Percentiles rank a stretch among this genome's conserved stretches.
phyloP scores from a whole-genome alignment of 2,329 filamentous ascomycete genomes.

The Orbilia brochopaga region DNA sequence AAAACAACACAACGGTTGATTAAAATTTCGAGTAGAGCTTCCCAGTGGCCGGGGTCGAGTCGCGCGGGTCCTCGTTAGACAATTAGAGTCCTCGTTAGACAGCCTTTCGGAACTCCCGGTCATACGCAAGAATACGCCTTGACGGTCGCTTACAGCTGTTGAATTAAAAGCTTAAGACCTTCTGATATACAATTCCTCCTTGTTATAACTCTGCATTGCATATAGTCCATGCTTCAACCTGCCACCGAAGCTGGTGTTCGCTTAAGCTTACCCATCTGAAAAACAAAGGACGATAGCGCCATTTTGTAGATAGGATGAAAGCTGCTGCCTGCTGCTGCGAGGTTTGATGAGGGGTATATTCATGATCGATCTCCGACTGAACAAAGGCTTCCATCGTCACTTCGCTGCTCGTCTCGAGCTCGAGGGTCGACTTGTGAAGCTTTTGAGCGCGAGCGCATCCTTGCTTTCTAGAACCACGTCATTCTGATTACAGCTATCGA shows the following conservation, averaged over 20 bases:
- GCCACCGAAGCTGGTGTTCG: neutral
- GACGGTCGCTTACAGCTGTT: neutral
- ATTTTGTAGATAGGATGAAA: neutral
- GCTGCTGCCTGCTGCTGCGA: slow-evolving; percentile 1
- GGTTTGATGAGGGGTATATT: neutral
- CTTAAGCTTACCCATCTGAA: neutral
- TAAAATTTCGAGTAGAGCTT: neutral
- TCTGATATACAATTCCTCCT: too few species aligned
- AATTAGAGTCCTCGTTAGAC: neutral
- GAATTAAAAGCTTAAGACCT: too few species aligned
- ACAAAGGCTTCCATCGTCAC: neutral
- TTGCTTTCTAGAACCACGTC: too few species aligned
- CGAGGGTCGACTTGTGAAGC: too few species aligned
- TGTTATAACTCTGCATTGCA: neutral
- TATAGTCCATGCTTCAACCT: neutral
- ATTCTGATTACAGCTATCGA: too few species aligned
- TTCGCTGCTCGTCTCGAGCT: neutral
- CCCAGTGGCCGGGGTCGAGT: neutral
- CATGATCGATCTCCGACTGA: neutral
- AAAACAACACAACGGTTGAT: slow-evolving; percentile 4
- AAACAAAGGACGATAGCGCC: neutral
- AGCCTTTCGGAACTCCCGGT: slow-evolving; percentile 3
- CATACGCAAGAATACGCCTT: slow-evolving; percentile 1
- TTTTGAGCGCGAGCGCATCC: too few species aligned
- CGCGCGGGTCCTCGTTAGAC: too few species aligned